Percentiles rank a stretch among this genome's conserved stretches.
phyloP scores from a whole-genome alignment of 2,329 filamentous ascomycete species.

The Neocucurbitaria cava region DNA sequence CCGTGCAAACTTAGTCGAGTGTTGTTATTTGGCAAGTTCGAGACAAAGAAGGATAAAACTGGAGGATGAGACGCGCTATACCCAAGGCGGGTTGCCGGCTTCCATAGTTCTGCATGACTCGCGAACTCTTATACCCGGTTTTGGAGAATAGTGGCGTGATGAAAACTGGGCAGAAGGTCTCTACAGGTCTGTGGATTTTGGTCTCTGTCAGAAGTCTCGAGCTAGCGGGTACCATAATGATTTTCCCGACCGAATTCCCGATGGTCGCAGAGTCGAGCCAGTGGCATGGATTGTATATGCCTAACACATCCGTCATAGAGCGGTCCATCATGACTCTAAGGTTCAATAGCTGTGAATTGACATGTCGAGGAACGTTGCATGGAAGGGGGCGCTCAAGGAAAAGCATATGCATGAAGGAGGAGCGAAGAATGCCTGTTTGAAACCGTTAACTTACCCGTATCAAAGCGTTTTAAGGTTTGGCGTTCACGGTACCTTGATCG shows the following conservation, averaged over 20 bases:
- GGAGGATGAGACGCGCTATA: not conserved
- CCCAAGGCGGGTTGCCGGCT: not conserved
- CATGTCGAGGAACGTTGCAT: not conserved
- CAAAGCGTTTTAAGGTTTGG: not conserved
- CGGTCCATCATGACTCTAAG: not conserved
- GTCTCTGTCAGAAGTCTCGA: constrained; percentile 5
- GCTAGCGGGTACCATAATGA: not conserved
- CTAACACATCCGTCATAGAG: not conserved
- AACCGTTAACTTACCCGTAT: constrained; percentile 1
- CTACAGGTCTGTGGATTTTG: constrained; percentile 15
- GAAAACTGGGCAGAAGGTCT: constrained; percentile 5
- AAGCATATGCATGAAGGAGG: not conserved
- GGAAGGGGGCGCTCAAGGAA: not conserved
- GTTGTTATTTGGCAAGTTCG: not conserved
- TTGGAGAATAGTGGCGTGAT: constrained; percentile 8
- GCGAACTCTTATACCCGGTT: constrained; percentile 12
- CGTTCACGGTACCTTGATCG: not conserved
- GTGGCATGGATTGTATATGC: not conserved
- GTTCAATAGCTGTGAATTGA: not conserved
- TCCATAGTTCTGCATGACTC: constrained; percentile 7
- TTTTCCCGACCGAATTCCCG: not conserved
- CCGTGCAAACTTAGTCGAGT: not conserved
- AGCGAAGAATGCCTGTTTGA: constrained; percentile 5
- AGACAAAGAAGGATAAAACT: not conserved
- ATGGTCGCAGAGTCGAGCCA: constrained; percentile 1